Evolutionary conservation across 257 asterid species (phyloP), one percentile per base, ranked within the genome.

Genomic region (Gardenia jasminoides): DNA sequence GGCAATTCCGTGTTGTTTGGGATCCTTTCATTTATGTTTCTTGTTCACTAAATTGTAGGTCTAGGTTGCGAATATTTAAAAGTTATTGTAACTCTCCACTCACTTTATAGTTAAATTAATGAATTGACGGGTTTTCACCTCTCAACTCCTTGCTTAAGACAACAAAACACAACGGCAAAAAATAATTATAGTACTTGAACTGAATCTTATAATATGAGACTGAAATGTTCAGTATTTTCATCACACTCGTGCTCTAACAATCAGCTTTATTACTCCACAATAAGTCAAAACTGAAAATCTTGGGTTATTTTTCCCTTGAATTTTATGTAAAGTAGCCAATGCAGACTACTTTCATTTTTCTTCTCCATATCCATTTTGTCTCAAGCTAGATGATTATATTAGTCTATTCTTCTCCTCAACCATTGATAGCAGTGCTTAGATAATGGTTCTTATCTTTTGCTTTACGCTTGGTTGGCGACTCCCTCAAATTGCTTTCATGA

Each of bases 401-500:
- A 31, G 39, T 67, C 19, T 67, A 6, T 67, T 36, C 30, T n/a
- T 26, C 6, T 62, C 43, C 33, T 76, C 61, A 44, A 64, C 62
- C 64, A 30, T n/a, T 43, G 79, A 30, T 19, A 10, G 4, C 67
- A 33, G 31, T 19, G 43, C 28, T 10, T 39, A 39, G 70, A 36
- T 59, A 41, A n/a, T 59, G 54, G 12, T 33, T 36, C 67, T 74
- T 74, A 43, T 43, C 79, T 43, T 62, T 16, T 66, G 36, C 75
- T 65, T 52, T 19, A 26, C 46, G 28, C 9, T 50, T 22, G 1
- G 3, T 70, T 72, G 69, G n/a, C 62, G 78, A 79, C 79, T 59
- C 56, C 56, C 46, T 28, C 54, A 46, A 66, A 76, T 61, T 70
- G 78, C 78, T 76, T 76, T 70, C 62, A 43, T 70, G 80, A 70